Percentiles rank a stretch among this genome's conserved stretches.
phyloP scores from a whole-genome alignment of 768 basidiomycete genomes.

The Leccinum longicurvipes region DNA sequence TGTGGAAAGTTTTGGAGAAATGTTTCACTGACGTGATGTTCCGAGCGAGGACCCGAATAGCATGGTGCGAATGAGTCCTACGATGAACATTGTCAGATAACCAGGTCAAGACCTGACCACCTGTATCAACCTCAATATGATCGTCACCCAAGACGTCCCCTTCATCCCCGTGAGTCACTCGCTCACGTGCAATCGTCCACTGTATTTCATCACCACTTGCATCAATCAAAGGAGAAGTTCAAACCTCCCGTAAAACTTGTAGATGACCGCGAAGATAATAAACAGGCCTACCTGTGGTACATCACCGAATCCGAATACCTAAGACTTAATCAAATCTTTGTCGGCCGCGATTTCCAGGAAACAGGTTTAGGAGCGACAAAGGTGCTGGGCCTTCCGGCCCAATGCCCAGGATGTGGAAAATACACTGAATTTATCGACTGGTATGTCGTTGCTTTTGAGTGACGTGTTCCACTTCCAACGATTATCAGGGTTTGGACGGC shows the following conservation, averaged over 20 bases:
- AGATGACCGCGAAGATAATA: neutral
- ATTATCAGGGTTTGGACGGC: slow-evolving; percentile 15
- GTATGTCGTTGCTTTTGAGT: neutral
- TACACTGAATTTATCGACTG: slow-evolving; percentile 17
- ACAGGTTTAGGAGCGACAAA: slow-evolving; percentile 14
- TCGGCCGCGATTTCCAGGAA: slow-evolving; percentile 10
- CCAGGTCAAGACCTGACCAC: too few relatives aligned
- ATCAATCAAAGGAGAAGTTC: slow-evolving; percentile 7
- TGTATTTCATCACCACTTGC: neutral
- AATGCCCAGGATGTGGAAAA: slow-evolving; percentile 12
- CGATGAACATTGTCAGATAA: neutral
- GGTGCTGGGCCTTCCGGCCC: slow-evolving; percentile 7
- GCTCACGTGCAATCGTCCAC: neutral
- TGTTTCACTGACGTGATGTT: neutral
- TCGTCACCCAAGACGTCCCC: slow-evolving; percentile 5
- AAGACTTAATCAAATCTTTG: slow-evolving; percentile 12
- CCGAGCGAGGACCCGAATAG: neutral
- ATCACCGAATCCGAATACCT: slow-evolving; percentile 19
- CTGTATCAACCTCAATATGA: neutral
- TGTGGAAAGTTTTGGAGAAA: neutral
- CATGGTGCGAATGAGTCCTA: neutral
- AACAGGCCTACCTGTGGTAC: slow-evolving; percentile 11
- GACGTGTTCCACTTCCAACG: neutral
- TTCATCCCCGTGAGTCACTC: slow-evolving; percentile 4
- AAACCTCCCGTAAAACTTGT: slow-evolving; percentile 8